These are phyloP conservation scores for Rhodotorula babjevae DNA, from an alignment of 768 basidiomycete species.

Conservation along the genomic window DNA sequence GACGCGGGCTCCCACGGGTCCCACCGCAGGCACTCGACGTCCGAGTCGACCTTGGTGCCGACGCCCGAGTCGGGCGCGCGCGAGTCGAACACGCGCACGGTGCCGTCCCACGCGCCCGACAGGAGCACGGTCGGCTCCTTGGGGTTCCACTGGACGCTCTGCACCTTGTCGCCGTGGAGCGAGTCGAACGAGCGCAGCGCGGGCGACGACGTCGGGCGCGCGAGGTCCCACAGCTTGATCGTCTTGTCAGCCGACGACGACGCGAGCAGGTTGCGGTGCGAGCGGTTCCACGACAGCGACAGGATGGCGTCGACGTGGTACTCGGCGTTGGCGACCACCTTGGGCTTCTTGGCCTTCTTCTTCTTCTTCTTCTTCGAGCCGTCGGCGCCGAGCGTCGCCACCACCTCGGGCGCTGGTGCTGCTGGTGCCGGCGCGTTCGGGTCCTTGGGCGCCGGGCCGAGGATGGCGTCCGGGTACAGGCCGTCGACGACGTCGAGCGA, in stretches of 20 bases:
- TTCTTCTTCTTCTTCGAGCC: constrained; percentile 70
- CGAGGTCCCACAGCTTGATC: constrained; percentile 95
- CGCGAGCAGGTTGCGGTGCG: constrained; percentile 82
- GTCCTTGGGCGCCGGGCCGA: constrained; percentile 67
- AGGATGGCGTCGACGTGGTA: constrained; percentile 93
- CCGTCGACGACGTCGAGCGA: constrained; percentile 87
- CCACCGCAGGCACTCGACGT: constrained; percentile 91
- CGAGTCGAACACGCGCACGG: constrained; percentile 89
- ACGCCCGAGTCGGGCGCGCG: constrained; percentile 64
- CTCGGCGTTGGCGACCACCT: constrained; percentile 51
- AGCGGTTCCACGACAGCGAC: constrained; percentile 84
- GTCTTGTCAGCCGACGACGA: constrained; percentile 90
- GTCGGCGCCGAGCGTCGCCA: constrained; percentile 25
- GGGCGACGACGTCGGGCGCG: constrained; percentile 55
- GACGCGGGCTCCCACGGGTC: constrained; percentile 77
- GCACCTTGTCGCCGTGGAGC: constrained; percentile 76
- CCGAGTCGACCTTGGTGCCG: constrained; percentile 78
- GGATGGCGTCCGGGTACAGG: constrained; percentile 84
- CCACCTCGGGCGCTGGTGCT: constrained; percentile 26
- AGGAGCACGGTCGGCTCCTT: constrained; percentile 81
- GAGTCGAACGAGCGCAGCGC: constrained; percentile 76
- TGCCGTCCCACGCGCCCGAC: constrained; percentile 90
- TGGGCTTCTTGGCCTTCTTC: constrained; percentile 80
- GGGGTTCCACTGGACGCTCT: constrained; percentile 92
- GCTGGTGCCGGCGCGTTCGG: constrained; percentile 44